Evolutionary conservation across 2,329 filamentous ascomycete species (phyloP).

Genomic region (Paecilomyces sp.): DNA sequence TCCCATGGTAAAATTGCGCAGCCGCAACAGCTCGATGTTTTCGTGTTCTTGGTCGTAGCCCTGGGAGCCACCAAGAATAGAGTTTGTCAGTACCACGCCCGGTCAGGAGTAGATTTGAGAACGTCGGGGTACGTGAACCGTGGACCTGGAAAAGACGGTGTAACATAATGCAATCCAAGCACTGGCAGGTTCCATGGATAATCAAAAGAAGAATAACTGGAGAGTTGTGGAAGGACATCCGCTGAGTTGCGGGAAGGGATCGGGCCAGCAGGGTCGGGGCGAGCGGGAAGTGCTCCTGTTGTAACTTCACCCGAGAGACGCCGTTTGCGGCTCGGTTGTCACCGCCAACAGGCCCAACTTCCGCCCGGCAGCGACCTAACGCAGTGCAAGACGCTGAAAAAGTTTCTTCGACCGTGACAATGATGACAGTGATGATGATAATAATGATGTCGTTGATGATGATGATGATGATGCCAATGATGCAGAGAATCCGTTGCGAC

Average conservation of each 20-base stretch:
- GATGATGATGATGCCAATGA: background rate
- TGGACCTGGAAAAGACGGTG: constrained; percentile 31
- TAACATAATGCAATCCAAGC: constrained; percentile 12
- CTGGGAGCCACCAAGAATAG: constrained; percentile 35
- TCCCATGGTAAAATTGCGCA: constrained; percentile 71
- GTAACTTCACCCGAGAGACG: background rate
- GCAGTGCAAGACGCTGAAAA: background rate
- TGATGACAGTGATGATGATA: background rate
- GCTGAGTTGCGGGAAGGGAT: background rate
- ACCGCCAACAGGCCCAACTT: background rate
- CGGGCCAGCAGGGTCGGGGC: background rate
- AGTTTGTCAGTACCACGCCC: constrained; percentile 12
- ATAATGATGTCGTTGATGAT: background rate
- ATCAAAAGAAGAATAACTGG: background rate
- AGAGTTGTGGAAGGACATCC: background rate
- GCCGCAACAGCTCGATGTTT: constrained; percentile 72
- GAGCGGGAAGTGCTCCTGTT: background rate
- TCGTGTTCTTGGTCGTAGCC: constrained; percentile 67
- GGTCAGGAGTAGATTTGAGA: constrained; percentile 6
- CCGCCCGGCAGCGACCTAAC: background rate
- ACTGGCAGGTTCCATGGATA: constrained; percentile 3
- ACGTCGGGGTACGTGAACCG: constrained; percentile 24
- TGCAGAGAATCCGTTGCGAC: background rate
- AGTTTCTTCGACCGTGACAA: background rate
- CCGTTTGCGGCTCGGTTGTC: background rate